Base-by-base conservation (phyloP, 2,329 filamentous ascomycete species). In the Penicillium sp. region DNA sequence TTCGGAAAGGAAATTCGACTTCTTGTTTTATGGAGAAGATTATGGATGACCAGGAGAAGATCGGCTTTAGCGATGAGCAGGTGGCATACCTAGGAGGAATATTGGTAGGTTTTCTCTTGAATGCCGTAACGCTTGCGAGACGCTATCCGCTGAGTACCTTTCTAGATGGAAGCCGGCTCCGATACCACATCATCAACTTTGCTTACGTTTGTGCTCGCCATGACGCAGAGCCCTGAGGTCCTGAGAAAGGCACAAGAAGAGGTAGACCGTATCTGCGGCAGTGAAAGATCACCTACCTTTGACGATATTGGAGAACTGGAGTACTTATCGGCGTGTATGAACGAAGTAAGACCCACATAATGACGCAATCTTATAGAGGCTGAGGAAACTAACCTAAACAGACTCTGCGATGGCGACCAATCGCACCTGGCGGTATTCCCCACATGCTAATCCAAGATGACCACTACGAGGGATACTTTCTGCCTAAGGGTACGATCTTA, bases 141-240 rank as follows among this genome's bases (percentile, higher is more conserved):
- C 43, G 51, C 47, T 27, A 60, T n/a, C 2, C 11, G 16, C 1
- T 6, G n/a, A 35, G n/a, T 4, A 9, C 5, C 4, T 35, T 35
- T 6, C 16, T 24, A 49, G 47, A 61, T 69, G 37, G 65, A 67
- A 42, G 67, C 60, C 13, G 65, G 65, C 2, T 65, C 62, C 1
- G 65, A 67, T 52, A 65, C 65, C 13, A 65, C 65, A 3, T 60
- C 63, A n/a, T 58, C 59, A 1, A 63, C 58, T 11, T 31, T 67
- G 10, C 59, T 63, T 31, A 53, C 58, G 2, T 65, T 61, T 27
- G 55, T 66, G 3, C 47, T 65, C 24, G 55, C 52, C n/a, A 56
- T 64, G 44, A 7, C 37, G 3, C 27, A 45, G 14, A 8, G 48
- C 19, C 51, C 52, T 3, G 49, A 46, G 22, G 37, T 45, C 6